Evolutionary conservation across 2,329 filamentous ascomycete genomes (phyloP).

Genomic region (Exophiala phaeomuriformis): DNA sequence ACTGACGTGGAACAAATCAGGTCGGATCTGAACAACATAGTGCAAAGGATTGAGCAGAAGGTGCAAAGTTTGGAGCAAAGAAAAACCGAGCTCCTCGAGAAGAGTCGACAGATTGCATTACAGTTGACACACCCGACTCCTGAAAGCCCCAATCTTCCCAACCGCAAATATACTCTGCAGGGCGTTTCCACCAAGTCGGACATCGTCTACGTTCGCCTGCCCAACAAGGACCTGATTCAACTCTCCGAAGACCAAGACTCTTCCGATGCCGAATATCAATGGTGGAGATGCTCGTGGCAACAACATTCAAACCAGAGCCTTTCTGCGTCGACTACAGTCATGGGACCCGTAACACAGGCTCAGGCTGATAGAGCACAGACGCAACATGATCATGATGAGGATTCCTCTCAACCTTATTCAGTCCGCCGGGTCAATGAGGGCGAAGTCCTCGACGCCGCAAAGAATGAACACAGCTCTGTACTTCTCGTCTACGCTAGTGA

Average conservation of each 20-base stretch:
- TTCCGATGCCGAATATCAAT: constrained; percentile 38
- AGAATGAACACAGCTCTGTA: constrained; percentile 45
- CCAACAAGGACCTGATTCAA: constrained; percentile 28
- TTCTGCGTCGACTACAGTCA: constrained; percentile 1
- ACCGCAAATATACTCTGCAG: constrained; percentile 47
- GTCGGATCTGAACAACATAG: constrained; percentile 32
- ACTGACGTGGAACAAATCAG: constrained; percentile 28
- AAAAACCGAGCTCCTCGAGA: constrained; percentile 32
- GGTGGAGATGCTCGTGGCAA: constrained; percentile 45
- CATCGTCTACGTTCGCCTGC: constrained; percentile 50
- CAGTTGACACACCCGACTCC: constrained; percentile 42
- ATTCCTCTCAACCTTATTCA: constrained; percentile 36
- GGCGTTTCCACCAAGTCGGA: constrained; percentile 53
- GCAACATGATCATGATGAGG: constrained; percentile 8
- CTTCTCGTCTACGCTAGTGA: constrained; percentile 56
- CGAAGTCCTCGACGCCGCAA: constrained; percentile 50
- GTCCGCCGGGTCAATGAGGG: constrained; percentile 41
- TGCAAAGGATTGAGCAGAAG: constrained; percentile 37
- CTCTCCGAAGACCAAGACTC: constrained; percentile 32
- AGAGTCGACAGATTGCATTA: constrained; percentile 40
- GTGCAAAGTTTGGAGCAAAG: constrained; percentile 38
- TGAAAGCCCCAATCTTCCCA: constrained; percentile 35
- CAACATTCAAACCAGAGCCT: constrained; percentile 5
- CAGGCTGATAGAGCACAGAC: constrained; percentile 15
- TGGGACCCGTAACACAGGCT: constrained; percentile 18